Evolutionary conservation across 2,329 filamentous ascomycete genomes (phyloP).

Genomic region (Gaeumannomyces tritici): DNA sequence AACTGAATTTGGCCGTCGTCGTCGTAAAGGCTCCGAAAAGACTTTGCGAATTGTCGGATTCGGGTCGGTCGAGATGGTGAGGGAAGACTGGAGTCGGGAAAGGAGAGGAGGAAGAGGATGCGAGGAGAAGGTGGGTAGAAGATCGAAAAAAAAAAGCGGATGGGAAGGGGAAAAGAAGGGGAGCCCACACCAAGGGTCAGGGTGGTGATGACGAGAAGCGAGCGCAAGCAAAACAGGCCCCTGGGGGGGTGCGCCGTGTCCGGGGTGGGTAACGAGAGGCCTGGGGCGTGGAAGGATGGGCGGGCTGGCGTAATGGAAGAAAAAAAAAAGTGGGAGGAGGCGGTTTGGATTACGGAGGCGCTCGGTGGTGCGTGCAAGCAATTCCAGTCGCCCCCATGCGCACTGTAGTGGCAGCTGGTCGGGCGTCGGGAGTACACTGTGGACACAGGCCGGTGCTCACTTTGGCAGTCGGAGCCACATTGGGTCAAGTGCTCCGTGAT

Average conservation of each 20-base stretch:
- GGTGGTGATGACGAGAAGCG: constrained; percentile 2
- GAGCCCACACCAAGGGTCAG: neutral
- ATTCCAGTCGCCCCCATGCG: neutral
- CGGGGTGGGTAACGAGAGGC: neutral
- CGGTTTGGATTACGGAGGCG: neutral
- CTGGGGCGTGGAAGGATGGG: neutral
- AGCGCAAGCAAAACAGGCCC: neutral
- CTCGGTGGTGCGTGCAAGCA: neutral
- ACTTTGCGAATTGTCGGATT: constrained; percentile 22
- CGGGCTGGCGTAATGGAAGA: neutral
- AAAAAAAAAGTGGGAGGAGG: neutral
- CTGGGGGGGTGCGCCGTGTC: neutral
- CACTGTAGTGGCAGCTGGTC: neutral
- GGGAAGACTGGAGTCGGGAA: constrained; percentile 17
- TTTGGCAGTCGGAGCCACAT: neutral
- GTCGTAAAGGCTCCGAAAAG: constrained; percentile 1
- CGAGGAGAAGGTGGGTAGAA: constrained; percentile 11
- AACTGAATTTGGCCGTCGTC: constrained; percentile 27
- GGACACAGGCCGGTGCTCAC: neutral
- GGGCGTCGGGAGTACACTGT: neutral
- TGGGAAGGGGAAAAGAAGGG: constrained; percentile 1
- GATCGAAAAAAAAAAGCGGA: constrained; percentile 12
- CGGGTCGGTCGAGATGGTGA: constrained; percentile 10
- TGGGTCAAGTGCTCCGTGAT: constrained; percentile 1
- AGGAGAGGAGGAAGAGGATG: constrained; percentile 8